Evolutionary conservation across 2,329 filamentous ascomycete genomes (phyloP), one percentile per base, ranked within the genome.

Genomic region (Aspergillus ibericus): DNA sequence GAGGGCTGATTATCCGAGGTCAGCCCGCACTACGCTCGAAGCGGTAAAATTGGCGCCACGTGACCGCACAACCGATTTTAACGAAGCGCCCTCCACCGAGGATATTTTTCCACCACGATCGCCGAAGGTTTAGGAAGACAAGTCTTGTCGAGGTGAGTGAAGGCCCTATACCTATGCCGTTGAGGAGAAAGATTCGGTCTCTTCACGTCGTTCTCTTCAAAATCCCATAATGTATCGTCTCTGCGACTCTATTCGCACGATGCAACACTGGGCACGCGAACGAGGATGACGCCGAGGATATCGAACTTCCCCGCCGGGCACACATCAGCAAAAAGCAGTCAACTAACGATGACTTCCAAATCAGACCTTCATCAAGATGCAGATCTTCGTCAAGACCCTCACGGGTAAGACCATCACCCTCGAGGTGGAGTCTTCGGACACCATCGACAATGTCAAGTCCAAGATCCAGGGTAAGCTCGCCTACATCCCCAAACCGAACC

Each of bases 391-490:
- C 71, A 85, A 85, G 77, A 84, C 83, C 81, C 78, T 98, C 75
- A 98, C 95, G 91, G 95, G 95, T 79, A 98, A 98, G 90, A 98
- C 95, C 80, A 98, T 98, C 90, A 98, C 95, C 90, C 93, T 99
- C 76, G 95, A 99, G 92, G 95, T 98, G 84, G 95, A 98, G 89
- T 96, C 92, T 75, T 93, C 89, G 78, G 95, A 99, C 84, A 98
- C 93, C 78, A 98, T 99, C 83, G 95, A 98, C 88, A 98, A 98
- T 89, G 95, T 99, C 85, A 98, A 98, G 89, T 92, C 91, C 85
- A 98, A 99, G 88, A 89, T 89, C 73, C 86, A 88, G 80, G 85
- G 85, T 87, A 78, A 56, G 81, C 66, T 20, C 35, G 13, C 18
- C 9, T 9, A 2, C 29, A 5, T 10, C 8, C 15, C 16, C 2